Conservation (phyloP, 768 basidiomycete genomes). For the Termitomyces sp. region DNA sequence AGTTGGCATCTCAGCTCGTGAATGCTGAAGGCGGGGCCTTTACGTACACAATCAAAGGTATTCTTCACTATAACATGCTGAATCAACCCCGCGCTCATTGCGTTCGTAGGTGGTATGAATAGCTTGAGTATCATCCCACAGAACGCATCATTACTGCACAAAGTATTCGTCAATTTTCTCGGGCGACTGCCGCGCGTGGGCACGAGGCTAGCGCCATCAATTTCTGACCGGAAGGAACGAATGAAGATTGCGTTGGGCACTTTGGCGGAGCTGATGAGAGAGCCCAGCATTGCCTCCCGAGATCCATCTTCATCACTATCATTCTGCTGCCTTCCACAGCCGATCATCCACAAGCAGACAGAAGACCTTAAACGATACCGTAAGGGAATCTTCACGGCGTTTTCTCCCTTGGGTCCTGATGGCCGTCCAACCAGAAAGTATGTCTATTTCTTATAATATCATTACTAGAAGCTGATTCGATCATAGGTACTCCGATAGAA, state of each 20-base stretch:
- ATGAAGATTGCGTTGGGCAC: slow-evolving; percentile 51
- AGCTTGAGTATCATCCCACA: slow-evolving; percentile 53
- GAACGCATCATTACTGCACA: slow-evolving; percentile 59
- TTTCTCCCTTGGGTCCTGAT: slow-evolving; percentile 53
- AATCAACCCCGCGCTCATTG: neutral
- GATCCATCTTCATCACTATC: slow-evolving; percentile 62
- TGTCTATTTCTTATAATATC: slow-evolving; percentile 16
- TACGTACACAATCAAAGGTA: slow-evolving; percentile 63
- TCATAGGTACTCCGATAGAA: slow-evolving; percentile 56
- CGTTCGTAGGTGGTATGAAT: slow-evolving; percentile 45
- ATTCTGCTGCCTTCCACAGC: slow-evolving; percentile 58
- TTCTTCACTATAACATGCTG: neutral
- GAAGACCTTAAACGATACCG: slow-evolving; percentile 44
- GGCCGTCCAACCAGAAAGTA: slow-evolving; percentile 63
- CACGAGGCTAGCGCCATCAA: slow-evolving; percentile 42
- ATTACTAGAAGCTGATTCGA: slow-evolving; percentile 1
- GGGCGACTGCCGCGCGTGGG: slow-evolving; percentile 44
- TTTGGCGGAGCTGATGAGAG: slow-evolving; percentile 48
- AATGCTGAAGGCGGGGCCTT: slow-evolving; percentile 47
- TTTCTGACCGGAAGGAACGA: slow-evolving; percentile 35
- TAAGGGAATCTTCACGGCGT: slow-evolving; percentile 40
- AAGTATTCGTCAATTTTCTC: slow-evolving; percentile 61
- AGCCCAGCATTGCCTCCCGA: slow-evolving; percentile 41
- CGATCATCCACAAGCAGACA: slow-evolving; percentile 47
- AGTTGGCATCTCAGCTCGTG: slow-evolving; percentile 42